Conservation (phyloP, 441 rosid genomes). For the Manihot esculenta region DNA sequence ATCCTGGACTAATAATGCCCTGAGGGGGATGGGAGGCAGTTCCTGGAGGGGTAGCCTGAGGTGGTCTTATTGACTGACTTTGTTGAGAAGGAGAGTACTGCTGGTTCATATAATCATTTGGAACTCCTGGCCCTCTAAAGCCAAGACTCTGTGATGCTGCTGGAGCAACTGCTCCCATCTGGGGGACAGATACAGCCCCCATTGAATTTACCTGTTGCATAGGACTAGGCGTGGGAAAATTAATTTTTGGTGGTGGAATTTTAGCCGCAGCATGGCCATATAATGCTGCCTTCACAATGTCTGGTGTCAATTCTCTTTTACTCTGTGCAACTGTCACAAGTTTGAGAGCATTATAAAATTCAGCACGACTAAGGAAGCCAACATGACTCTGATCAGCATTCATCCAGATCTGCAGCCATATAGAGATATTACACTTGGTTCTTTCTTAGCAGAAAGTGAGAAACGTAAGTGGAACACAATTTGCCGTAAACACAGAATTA, state of each 20-base stretch:
- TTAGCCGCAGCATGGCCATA: slow-evolving; percentile 91
- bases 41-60: slow-evolving; percentile 42
- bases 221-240: slow-evolving; percentile 53
- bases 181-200: slow-evolving; percentile 41
- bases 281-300: slow-evolving; percentile 89
- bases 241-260: slow-evolving; percentile 88
- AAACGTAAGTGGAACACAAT: not conserved
- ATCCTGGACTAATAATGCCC: slow-evolving; percentile 43
- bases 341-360: slow-evolving; percentile 80
- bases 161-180: slow-evolving; percentile 40
- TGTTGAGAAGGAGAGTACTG: slow-evolving; percentile 57
- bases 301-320: slow-evolving; percentile 87
- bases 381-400: slow-evolving; percentile 69
- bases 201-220: slow-evolving; percentile 38
- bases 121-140: slow-evolving; percentile 59
- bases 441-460: not conserved
- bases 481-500: too few relatives aligned
- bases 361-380: slow-evolving; percentile 79
- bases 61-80: slow-evolving; percentile 44
- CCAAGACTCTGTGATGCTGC: slow-evolving; percentile 46
- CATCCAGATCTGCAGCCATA: slow-evolving; percentile 70
- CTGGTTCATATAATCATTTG: slow-evolving; percentile 48
- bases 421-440: slow-evolving; percentile 5
- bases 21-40: slow-evolving; percentile 48
- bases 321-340: slow-evolving; percentile 97